A percentile compares a stretch with the other conserved stretches of the same genome.
Conservation (phyloP, 371 early-diverging fungal species). For the Apophysomyces ossiformis region DNA sequence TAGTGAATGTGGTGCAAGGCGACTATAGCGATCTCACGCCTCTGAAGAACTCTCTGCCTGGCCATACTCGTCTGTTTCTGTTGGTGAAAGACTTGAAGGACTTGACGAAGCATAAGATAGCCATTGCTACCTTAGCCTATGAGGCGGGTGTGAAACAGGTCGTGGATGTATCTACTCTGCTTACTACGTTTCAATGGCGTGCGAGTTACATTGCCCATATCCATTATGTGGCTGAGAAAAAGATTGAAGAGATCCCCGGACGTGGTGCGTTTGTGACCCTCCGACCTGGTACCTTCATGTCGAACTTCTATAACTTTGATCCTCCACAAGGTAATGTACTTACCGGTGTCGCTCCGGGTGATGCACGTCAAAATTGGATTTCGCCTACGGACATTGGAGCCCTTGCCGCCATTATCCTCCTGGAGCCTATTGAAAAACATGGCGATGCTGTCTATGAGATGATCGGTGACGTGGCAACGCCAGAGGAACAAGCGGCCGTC, state of each 20-base stretch:
- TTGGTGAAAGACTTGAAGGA: conserved; percentile 13
- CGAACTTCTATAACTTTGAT: conserved; percentile 21
- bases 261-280: conserved; percentile 33
- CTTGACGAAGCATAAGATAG: conserved; percentile 14
- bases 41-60: conserved; percentile 24
- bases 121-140: conserved; percentile 24
- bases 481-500: conserved; percentile 14
- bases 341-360: neutral
- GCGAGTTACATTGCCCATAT: conserved; percentile 19
- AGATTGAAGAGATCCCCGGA: conserved; percentile 27
- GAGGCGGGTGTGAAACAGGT: conserved; percentile 12
- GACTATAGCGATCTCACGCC: conserved; percentile 28
- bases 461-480: neutral
- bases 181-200: conserved; percentile 30
- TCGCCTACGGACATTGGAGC: conserved; percentile 34
- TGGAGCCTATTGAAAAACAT: conserved; percentile 27
- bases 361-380: conserved; percentile 8
- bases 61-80: conserved; percentile 37
- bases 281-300: conserved; percentile 41
- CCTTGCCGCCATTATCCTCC: conserved; percentile 25
- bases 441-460: conserved; percentile 24
- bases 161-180: conserved; percentile 32
- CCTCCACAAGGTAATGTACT: neutral
- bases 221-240: conserved; percentile 32
- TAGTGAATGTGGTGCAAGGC: conserved; percentile 29